These are phyloP conservation scores for Clonostachys byssicola DNA, from an alignment of 2,329 filamentous ascomycete genomes.

Conservation along the genomic window DNA sequence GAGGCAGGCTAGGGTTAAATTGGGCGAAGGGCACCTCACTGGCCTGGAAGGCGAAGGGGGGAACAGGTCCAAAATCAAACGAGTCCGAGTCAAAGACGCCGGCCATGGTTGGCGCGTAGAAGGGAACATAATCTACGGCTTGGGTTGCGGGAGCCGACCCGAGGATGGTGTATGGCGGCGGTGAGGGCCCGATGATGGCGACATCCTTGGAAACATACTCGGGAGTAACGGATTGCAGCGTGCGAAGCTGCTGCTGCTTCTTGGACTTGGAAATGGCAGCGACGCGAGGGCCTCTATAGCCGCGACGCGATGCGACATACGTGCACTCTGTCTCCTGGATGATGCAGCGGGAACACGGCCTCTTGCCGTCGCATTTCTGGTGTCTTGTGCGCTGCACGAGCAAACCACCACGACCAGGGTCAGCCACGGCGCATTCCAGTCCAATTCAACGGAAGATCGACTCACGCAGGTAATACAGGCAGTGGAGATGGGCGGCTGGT, in stretches of 20 bases:
- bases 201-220: background rate
- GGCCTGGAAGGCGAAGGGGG: background rate
- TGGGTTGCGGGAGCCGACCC: background rate
- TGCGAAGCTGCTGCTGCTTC: background rate
- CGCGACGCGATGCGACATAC: constrained; percentile 71
- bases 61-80: too few relatives aligned
- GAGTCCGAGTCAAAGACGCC: background rate
- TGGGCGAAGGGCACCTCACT: background rate
- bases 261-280: constrained; percentile 32
- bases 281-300: constrained; percentile 59
- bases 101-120: background rate
- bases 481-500: too few relatives aligned
- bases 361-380: constrained; percentile 70
- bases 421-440: too few relatives aligned
- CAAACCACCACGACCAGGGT: too few relatives aligned
- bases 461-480: too few relatives aligned
- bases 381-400: constrained; percentile 55
- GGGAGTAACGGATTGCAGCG: too few relatives aligned
- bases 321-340: constrained; percentile 57
- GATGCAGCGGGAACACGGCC: constrained; percentile 65
- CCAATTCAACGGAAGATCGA: too few relatives aligned
- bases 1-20: background rate
- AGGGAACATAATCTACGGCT: background rate
- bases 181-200: background rate
- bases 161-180: background rate